Percentiles rank a stretch among this genome's conserved stretches.
Conservation (phyloP, 495 filamentous ascomycete species). For the Parachaetomium inaequale region DNA sequence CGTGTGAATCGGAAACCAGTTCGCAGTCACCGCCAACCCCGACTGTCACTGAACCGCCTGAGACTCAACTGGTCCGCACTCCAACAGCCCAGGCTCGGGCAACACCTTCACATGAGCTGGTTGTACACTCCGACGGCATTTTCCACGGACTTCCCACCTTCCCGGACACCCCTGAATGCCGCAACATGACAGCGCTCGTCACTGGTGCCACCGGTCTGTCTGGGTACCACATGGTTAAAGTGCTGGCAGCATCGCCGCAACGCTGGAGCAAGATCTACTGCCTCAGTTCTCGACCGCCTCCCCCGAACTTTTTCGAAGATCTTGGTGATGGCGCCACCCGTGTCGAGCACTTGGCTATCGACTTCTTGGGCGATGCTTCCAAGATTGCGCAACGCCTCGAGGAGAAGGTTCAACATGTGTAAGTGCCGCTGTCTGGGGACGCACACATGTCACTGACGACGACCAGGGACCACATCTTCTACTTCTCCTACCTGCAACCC, state of each 20-base stretch:
- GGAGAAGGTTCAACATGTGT: slow-evolving; percentile 24
- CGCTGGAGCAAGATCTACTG: slow-evolving; percentile 54
- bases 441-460: slow-evolving; percentile 13
- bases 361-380: slow-evolving; percentile 43
- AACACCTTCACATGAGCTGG: background rate
- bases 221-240: slow-evolving; percentile 47
- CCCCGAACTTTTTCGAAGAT: slow-evolving; percentile 25
- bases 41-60: background rate
- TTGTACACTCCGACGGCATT: slow-evolving; percentile 39
- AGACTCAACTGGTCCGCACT: background rate
- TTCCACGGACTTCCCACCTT: slow-evolving; percentile 49
- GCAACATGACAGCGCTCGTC: slow-evolving; percentile 49
- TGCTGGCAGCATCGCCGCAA: slow-evolving; percentile 39
- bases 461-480: slow-evolving; percentile 51
- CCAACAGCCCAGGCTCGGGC: too few species aligned
- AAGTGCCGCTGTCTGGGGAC: slow-evolving; percentile 15
- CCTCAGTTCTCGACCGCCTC: slow-evolving; percentile 43
- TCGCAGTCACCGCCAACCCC: background rate
- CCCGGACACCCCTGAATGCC: slow-evolving; percentile 17
- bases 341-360: slow-evolving; percentile 47
- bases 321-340: slow-evolving; percentile 21
- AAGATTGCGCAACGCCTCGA: slow-evolving; percentile 37
- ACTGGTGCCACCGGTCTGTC: slow-evolving; percentile 53
- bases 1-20: background rate
- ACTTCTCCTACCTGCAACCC: slow-evolving; percentile 53